Evolutionary conservation across 73 alveolate species (phyloP).

Genomic region (Breviolum minutum): DNA sequence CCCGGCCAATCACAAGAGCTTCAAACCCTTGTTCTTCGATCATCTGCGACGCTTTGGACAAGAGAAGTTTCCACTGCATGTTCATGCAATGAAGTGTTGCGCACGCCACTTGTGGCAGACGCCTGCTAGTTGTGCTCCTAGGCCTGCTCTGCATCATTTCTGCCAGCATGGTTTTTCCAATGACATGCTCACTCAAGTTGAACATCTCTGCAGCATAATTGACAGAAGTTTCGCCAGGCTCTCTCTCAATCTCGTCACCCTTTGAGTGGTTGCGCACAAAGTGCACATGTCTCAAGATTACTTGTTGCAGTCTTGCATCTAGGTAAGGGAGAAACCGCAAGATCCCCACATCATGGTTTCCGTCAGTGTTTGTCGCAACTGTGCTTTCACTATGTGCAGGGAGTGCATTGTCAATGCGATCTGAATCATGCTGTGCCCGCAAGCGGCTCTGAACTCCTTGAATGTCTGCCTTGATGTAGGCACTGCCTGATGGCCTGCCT

Average conservation of each 20-base stretch:
- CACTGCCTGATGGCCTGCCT: neutral
- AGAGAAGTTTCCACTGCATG: neutral
- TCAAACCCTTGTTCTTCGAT: neutral
- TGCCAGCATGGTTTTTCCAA: neutral
- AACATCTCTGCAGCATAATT: neutral
- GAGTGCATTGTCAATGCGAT: neutral
- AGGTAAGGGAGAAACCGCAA: neutral
- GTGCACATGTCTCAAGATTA: neutral
- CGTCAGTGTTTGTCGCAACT: too few relatives aligned
- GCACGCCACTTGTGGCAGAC: constrained; percentile 10
- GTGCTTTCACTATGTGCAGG: neutral
- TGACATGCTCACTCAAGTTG: neutral
- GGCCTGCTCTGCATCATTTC: neutral
- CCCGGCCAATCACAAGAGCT: constrained; percentile 15
- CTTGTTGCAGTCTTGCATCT: neutral
- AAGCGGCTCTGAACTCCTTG: neutral
- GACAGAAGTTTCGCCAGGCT: neutral
- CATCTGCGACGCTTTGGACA: neutral
- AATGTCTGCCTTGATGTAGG: neutral
- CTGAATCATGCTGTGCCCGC: neutral
- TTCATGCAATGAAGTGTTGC: neutral
- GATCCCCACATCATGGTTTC: too few relatives aligned
- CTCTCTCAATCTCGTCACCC: neutral
- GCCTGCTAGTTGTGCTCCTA: neutral
- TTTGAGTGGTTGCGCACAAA: neutral